Percentiles rank a stretch among this genome's conserved stretches.
Evolutionary conservation across 2,329 filamentous ascomycete genomes (phyloP).

Genomic region (Exophiala bonariae): DNA sequence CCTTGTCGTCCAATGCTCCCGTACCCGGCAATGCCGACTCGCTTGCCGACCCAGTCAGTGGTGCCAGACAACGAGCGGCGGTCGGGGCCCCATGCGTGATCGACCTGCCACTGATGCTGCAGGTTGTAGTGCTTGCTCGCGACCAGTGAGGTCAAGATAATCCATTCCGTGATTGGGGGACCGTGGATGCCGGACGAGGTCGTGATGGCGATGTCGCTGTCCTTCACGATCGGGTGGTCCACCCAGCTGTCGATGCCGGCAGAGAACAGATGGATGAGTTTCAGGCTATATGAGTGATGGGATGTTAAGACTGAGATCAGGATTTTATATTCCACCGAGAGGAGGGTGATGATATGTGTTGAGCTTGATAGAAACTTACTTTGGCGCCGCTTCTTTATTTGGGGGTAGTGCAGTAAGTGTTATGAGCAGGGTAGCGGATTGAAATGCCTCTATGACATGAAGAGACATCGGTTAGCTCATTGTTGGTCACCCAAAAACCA

Average conservation of each 20-base stretch:
- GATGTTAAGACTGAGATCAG: constrained; percentile 37
- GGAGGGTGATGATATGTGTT: background rate
- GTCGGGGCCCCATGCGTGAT: constrained; percentile 52
- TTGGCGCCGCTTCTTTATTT: background rate
- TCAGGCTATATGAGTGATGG: no score
- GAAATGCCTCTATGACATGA: background rate
- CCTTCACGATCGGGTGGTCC: constrained; percentile 53
- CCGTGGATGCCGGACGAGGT: constrained; percentile 60
- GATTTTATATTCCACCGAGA: constrained; percentile 5
- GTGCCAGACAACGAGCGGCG: constrained; percentile 30
- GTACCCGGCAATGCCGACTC: constrained; percentile 62
- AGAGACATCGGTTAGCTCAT: constrained; percentile 14
- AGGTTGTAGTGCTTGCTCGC: constrained; percentile 55
- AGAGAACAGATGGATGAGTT: constrained; percentile 58
- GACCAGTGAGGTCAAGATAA: constrained; percentile 62
- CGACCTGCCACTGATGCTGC: constrained; percentile 59
- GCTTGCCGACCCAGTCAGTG: constrained; percentile 56
- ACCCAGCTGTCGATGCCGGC: constrained; percentile 59
- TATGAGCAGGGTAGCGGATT: background rate
- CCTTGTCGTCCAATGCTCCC: constrained; percentile 63
- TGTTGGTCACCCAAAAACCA: background rate
- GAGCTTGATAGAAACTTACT: background rate
- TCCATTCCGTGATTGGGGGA: constrained; percentile 68
- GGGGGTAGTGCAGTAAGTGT: constrained; percentile 1
- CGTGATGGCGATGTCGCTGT: constrained; percentile 54